phyloP scores from a whole-genome alignment of 306 rosid species.

The Prunus armeniaca region DNA sequence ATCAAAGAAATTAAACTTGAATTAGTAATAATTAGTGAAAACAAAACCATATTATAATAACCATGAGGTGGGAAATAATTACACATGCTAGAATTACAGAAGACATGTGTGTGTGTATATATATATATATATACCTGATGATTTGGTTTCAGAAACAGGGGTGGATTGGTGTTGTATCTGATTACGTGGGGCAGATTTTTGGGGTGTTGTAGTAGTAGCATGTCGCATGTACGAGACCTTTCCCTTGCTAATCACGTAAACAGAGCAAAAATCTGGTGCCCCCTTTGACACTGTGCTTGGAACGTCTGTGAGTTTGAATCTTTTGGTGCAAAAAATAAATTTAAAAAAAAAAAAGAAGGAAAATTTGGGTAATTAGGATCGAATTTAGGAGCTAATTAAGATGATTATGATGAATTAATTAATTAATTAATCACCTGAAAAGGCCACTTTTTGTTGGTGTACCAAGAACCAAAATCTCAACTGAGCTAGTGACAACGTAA shows the following conservation, averaged over 20 bases:
- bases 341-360: too few species aligned
- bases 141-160: slow-evolving; percentile 8
- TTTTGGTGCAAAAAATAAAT: slow-evolving; percentile 13
- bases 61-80: background rate
- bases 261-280: slow-evolving; percentile 75
- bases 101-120: background rate
- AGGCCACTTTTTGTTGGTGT: slow-evolving; percentile 63
- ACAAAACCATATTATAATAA: background rate
- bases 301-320: slow-evolving; percentile 66
- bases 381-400: too few species aligned
- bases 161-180: slow-evolving; percentile 14
- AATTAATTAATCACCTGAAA: slow-evolving; percentile 33
- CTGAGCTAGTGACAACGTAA: slow-evolving; percentile 28
- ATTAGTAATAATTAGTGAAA: background rate
- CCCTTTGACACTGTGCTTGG: slow-evolving; percentile 63
- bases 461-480: slow-evolving; percentile 79
- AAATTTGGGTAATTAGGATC: too few species aligned
- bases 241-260: slow-evolving; percentile 74
- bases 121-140: background rate
- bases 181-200: slow-evolving; percentile 11
- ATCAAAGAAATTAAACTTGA: background rate
- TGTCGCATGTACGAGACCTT: slow-evolving; percentile 43
- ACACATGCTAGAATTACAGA: too few species aligned
- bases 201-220: slow-evolving; percentile 33
- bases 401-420: background rate